Evolutionary conservation across 1,284 basidiomycete species (phyloP), one percentile per base, ranked within the genome.

Genomic region (Phaffia rhodozyma): DNA sequence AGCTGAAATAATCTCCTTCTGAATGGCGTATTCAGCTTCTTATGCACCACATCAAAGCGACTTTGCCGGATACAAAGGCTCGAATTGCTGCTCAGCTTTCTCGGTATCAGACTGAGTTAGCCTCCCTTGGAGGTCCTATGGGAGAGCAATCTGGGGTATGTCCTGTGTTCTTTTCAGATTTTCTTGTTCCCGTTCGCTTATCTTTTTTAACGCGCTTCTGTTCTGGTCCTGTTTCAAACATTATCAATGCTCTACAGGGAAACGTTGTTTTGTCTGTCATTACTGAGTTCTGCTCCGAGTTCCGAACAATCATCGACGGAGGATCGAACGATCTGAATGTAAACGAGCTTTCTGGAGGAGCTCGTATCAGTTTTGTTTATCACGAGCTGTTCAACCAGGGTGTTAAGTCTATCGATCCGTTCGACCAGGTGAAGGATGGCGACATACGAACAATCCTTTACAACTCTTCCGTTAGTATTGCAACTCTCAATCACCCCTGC

Each of bases 371-470:
- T 71, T 98, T 97, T 72, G 94, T 97, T 64, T 98, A 92, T 82
- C 94, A 98, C 75, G 94, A 98, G 76, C 78, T 97, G 64, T 98
- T 90, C 82, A 93, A 92, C 78, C 93, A 89, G 73, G 94, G 94
- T 68, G 84, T 98, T 74, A 93, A 87, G 80, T 84, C 81, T 67
- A 91, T 97, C 72, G 94, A 98, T 79, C 94, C 94, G 2, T 98
- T 97, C 72, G 94, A 98, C 76, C 89, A 93, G 77, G 90, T 97
- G 68, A 97, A 97, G 78, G 94, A 98, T 74, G 89, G 92, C 32
- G 94, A 98, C 77, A 97, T 98, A 73, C 83, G 94, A 57, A 92
- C 86, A 2, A 87, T 96, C 69, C 76, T 97, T 61, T 98, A 97
- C 80, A 98, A 97, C 78, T 96, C 93, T 66, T 94, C 91, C 30